phyloP scores from a whole-genome alignment of 2,329 filamentous ascomycete genomes.

The Pseudogymnoascus sp. region DNA sequence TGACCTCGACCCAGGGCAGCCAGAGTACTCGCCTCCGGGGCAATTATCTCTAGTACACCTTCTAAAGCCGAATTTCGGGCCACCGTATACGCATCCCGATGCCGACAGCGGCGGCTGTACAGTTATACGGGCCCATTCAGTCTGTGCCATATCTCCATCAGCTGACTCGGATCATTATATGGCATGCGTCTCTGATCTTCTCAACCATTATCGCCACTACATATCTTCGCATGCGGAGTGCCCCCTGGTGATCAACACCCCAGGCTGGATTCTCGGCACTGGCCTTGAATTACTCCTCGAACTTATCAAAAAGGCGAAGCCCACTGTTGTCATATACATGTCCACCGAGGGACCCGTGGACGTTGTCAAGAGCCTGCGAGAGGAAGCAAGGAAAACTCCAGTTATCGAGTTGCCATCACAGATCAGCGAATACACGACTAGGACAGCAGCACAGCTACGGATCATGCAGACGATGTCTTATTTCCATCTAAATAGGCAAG shows the following conservation, averaged over 20 bases:
- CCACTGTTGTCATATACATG: conserved; percentile 61
- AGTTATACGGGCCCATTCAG: conserved; percentile 56
- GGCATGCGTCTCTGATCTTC: conserved; percentile 55
- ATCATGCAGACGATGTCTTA: conserved; percentile 76
- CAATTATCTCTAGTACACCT: conserved; percentile 61
- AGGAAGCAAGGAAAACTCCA: conserved; percentile 32
- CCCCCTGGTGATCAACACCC: conserved; percentile 65
- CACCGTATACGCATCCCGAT: conserved; percentile 57
- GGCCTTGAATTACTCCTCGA: conserved; percentile 57
- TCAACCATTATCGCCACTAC: conserved; percentile 46
- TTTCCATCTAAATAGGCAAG: conserved; percentile 48
- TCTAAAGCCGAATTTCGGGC: conserved; percentile 52
- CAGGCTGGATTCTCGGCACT: conserved; percentile 65
- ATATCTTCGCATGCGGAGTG: conserved; percentile 33
- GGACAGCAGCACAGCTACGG: conserved; percentile 58
- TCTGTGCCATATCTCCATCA: conserved; percentile 58
- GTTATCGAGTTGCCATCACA: conserved; percentile 54
- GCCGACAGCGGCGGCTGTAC: conserved; percentile 27
- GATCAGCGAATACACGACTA: conserved; percentile 44
- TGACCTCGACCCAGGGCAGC: conserved; percentile 71
- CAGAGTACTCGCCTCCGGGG: conserved; percentile 64
- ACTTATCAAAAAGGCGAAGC: conserved; percentile 45
- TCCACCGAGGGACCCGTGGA: conserved; percentile 54
- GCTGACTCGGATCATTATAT: conserved; percentile 61
- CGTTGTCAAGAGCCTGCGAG: conserved; percentile 45